phyloP scores from a whole-genome alignment of 495 filamentous ascomycete genomes.

The Trichoderma gamsii region DNA sequence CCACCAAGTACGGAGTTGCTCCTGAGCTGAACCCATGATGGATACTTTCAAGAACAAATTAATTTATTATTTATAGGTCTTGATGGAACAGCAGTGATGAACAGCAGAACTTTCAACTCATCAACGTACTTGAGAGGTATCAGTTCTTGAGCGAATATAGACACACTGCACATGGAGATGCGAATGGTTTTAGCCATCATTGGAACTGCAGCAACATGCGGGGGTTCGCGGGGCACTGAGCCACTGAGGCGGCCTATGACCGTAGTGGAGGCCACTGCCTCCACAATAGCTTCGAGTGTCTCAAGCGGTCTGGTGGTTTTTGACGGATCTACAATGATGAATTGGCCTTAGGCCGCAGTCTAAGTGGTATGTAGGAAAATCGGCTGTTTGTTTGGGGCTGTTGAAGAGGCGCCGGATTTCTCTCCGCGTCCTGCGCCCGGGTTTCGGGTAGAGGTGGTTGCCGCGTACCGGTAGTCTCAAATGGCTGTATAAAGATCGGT shows the following conservation, averaged over 20 bases:
- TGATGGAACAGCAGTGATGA: neutral
- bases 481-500: too few species aligned
- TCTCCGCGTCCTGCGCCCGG: neutral
- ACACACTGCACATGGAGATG: neutral
- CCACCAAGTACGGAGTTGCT: conserved; percentile 27
- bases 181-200: neutral
- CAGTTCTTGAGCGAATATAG: neutral
- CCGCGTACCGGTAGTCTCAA: too few species aligned
- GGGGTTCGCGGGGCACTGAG: conserved; percentile 7
- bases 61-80: neutral
- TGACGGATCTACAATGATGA: too few species aligned
- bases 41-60: neutral
- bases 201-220: neutral
- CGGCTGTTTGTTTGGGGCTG: neutral
- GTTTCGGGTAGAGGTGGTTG: too few species aligned
- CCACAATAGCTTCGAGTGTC: too few species aligned
- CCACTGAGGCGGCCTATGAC: neutral
- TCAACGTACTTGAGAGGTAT: neutral
- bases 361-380: neutral
- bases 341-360: neutral
- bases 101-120: neutral
- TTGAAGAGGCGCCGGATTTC: neutral
- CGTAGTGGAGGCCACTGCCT: neutral
- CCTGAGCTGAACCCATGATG: neutral
- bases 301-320: too few species aligned